Conservation (phyloP, 2,329 filamentous ascomycete species). For the Aspergillus tubingensis region DNA sequence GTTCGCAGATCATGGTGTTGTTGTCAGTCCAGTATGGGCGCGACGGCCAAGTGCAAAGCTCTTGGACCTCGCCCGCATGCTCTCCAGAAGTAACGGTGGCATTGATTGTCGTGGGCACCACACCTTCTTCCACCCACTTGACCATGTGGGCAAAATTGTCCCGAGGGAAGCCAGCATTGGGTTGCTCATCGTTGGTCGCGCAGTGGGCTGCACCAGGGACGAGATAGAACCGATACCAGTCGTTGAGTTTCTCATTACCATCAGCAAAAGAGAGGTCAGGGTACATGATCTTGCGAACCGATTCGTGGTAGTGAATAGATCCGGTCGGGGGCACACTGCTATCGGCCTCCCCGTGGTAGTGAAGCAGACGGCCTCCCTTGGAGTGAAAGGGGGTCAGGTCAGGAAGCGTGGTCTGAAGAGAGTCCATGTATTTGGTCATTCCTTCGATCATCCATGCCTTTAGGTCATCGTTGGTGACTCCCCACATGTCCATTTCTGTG, state of each 20-base stretch:
- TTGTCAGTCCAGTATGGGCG: slow-evolving; percentile 2
- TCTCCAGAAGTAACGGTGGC: not conserved
- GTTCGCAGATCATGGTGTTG: not conserved
- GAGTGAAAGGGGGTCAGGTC: not conserved
- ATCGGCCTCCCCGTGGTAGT: slow-evolving; percentile 1
- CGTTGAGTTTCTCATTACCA: not conserved
- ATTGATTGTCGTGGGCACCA: not conserved
- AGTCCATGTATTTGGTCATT: not conserved
- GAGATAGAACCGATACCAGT: not conserved
- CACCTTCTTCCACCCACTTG: not conserved
- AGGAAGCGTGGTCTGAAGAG: not conserved
- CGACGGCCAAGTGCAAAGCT: slow-evolving; percentile 1
- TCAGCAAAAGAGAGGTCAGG: not conserved
- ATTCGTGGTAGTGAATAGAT: not conserved
- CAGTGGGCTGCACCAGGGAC: not conserved
- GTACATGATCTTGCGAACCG: slow-evolving; percentile 1
- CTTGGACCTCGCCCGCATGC: not conserved
- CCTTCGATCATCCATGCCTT: not conserved
- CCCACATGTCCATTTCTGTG: not conserved
- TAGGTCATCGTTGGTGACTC: slow-evolving; percentile 1
- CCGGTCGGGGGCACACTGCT: not conserved
- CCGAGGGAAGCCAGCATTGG: slow-evolving; percentile 1
- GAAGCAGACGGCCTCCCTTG: slow-evolving; percentile 2
- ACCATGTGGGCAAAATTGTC: not conserved
- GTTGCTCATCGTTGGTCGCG: slow-evolving; percentile 1